Evolutionary conservation across 129 eudicot genomes (phyloP), one percentile per base, ranked within the genome.

Genomic region (Flaveria trinervia): DNA sequence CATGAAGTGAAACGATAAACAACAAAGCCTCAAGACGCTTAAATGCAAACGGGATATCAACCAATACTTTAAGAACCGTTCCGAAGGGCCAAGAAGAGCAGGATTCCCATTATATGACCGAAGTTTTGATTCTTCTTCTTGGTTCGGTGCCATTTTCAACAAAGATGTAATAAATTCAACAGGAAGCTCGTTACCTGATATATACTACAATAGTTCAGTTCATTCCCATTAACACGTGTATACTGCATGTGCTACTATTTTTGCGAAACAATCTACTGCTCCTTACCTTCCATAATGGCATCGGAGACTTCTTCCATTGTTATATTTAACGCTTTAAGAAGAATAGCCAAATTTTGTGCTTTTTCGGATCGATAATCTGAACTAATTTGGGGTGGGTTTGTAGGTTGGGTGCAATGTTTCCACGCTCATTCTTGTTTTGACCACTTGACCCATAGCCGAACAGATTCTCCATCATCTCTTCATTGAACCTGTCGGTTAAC

Each of bases 91-190:
- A 60, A 81, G 84, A 30, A 77, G 85, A 41, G 86, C 75, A 54
- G 84, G 68, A 67, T 87, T 88, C 22, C 94, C 98, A 68, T n/a
- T 72, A 65, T 70, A 93, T 71, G 88, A 64, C 72, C 92, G 65
- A 23, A 93, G 89, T 70, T 90, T 93, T 33, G 85, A 67, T 67
- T 93, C 98, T 88, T 93, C 98, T 4, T 93, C 98, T 28, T 75
- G 39, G 25, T 97, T 90, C 3, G 97, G 98, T 65, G 98, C 97
- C 98, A 93, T 88, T 80, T 81, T 93, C 73, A 93, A 64, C 83
- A 93, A 83, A 28, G 92, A 87, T 14, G 86, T 83, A 65, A 90
- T 65, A 49, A 93, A 89, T 80, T 93, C 98, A 10, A 82, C 54
- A 11, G 95, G 95, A 64, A 93, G 96, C 84, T 90, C 97, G 56